Evolutionary conservation across 768 basidiomycete species (phyloP), one percentile per base, ranked within the genome.

Genomic region (Holtermannia corniformis): DNA sequence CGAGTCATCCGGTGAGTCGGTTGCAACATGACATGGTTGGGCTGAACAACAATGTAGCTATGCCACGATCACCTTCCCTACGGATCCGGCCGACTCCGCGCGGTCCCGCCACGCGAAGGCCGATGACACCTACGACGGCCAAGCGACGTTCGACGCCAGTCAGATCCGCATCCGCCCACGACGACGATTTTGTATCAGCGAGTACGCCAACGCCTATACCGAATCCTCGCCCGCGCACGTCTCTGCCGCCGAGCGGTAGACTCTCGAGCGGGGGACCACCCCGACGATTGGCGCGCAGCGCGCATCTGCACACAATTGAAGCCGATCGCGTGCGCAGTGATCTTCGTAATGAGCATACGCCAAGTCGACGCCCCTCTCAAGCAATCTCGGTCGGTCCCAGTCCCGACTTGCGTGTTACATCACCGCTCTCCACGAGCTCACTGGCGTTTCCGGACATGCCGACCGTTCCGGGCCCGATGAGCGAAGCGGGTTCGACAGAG

Each of bases 221-320:
- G 32, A 16, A 37, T 16, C 32, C 32, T 16, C 7, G 32, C 7
- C 32, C 32, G 7, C 32, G 32, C 32, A 37, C 16, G 10, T 37
- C 32, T 16, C 32, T 37, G 32, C 32, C 32, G 10, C 32, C 32
- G 16, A 16, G 32, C 10, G 16, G 32, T 16, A 37, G 32, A 37
- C 32, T 16, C 45, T 24, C 49, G 20, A 7, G 27, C 42, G 24
- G 11, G 14, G 52, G 51, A 20, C 42, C 56, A 2, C 4, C 46
- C 10, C 52, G 46, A 28, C 50, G 52, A 47, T 40, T 68, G 10
- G 67, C 65, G 5, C 50, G 62, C n/a, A 62, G 57, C 43, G 62
- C 67, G 3, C 70, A 71, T 60, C 51, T 71, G 28, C 70, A 71
- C 47, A 64, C 65, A 1, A 50, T 70, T n/a, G 64, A 65, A 43